Conservation (phyloP, 345 rosid genomes). For the Garcia nutans region DNA sequence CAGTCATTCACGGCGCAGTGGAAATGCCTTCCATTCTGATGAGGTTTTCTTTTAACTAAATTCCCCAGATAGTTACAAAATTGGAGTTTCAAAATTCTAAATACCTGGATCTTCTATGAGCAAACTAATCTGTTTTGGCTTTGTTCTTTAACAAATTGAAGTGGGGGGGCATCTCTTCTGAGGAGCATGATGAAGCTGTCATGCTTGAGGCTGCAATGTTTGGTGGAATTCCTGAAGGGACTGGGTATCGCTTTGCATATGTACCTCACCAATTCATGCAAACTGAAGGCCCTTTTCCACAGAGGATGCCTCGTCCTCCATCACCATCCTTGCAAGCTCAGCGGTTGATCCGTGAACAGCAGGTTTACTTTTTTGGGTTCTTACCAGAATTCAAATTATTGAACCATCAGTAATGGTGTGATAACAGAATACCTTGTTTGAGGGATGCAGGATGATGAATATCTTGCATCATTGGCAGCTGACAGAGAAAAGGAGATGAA, state of each 20-base stretch:
- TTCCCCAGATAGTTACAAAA: neutral
- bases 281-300: constrained; percentile 45
- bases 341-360: constrained; percentile 95
- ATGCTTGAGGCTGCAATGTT: constrained; percentile 99
- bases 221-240: constrained; percentile 89
- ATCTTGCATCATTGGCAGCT: constrained; percentile 91
- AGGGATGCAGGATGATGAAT: constrained; percentile 83
- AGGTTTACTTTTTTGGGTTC: constrained; percentile 47
- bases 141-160: constrained; percentile 29
- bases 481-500: constrained; percentile 89
- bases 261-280: constrained; percentile 65
- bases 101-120: neutral
- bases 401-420: constrained; percentile 1
- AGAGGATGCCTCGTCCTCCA: constrained; percentile 67
- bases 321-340: constrained; percentile 94
- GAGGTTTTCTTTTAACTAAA: constrained; percentile 43
- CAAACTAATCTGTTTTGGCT: constrained; percentile 12
- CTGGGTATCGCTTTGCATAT: constrained; percentile 56
- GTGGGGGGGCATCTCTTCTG: constrained; percentile 99
- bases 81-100: neutral
- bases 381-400: neutral
- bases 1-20: constrained; percentile 43
- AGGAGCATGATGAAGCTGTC: constrained; percentile 99
- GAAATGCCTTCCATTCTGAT: constrained; percentile 65
- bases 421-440: constrained; percentile 10